A percentile compares a stretch with the other conserved stretches of the same genome.
These are phyloP conservation scores for Colletotrichum echinochloae DNA, from an alignment of 2,329 filamentous ascomycete species.

Conservation along the genomic window DNA sequence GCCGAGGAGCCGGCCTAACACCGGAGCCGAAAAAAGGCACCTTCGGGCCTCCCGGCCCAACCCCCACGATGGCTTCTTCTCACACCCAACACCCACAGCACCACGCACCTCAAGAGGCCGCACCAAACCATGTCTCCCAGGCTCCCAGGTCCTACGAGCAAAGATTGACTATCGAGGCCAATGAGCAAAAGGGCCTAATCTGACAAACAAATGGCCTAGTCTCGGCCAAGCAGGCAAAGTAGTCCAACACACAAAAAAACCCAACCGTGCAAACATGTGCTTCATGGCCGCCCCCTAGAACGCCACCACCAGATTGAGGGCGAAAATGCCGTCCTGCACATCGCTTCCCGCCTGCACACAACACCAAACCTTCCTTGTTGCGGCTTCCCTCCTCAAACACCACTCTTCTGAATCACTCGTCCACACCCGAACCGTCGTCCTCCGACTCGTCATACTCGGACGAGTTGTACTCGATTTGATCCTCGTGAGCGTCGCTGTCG, in stretches of 20 bases:
- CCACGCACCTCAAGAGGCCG: too few species aligned
- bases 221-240: neutral
- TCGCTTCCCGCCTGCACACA: too few species aligned
- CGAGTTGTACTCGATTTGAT: slow-evolving; percentile 39
- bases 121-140: too few species aligned
- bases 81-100: too few species aligned
- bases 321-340: neutral
- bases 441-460: slow-evolving; percentile 40
- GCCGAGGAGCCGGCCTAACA: too few species aligned
- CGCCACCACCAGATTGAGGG: neutral
- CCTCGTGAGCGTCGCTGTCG: slow-evolving; percentile 33
- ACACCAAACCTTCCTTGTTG: neutral
- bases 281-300: neutral
- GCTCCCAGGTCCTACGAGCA: too few species aligned
- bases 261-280: neutral
- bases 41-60: too few species aligned
- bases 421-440: neutral
- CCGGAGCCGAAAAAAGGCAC: too few species aligned
- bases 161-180: neutral
- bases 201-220: neutral
- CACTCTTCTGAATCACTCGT: fast-evolving
- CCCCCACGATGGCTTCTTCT: too few species aligned
- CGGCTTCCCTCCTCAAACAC: neutral
- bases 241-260: too few species aligned
- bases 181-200: neutral